Percentiles rank a stretch among this genome's conserved stretches.
These are phyloP conservation scores for Solanum pinnatisectum DNA, from an alignment of 257 asterid species.

Conservation along the genomic window DNA sequence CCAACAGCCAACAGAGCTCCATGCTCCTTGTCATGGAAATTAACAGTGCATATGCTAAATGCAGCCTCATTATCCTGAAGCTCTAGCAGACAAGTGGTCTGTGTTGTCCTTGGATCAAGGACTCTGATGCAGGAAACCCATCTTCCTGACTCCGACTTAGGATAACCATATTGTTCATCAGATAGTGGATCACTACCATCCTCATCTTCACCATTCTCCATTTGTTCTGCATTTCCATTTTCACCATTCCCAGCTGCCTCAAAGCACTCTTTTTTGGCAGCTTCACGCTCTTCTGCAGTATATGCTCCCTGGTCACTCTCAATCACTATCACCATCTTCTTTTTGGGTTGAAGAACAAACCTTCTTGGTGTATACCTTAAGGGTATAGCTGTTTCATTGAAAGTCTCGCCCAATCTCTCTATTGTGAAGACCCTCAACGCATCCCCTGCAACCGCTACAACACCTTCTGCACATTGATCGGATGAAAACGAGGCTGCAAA, in stretches of 20 bases:
- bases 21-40: conserved; percentile 89
- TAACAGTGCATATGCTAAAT: conserved; percentile 90
- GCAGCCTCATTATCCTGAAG: conserved; percentile 99
- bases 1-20: conserved; percentile 97
- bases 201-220: conserved; percentile 84
- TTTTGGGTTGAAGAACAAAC: conserved; percentile 78
- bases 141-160: conserved; percentile 81
- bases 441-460: conserved; percentile 97
- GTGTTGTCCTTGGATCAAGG: conserved; percentile 81
- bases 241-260: conserved; percentile 70
- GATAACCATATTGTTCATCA: conserved; percentile 98
- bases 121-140: conserved; percentile 99
- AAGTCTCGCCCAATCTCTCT: conserved; percentile 95
- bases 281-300: conserved; percentile 97
- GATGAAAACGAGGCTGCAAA: conserved; percentile 97
- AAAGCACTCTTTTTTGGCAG: conserved; percentile 75
- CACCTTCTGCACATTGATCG: conserved; percentile 99
- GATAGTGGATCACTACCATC: conserved; percentile 73
- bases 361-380: conserved; percentile 96
- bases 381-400: conserved; percentile 84
- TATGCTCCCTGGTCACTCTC: conserved; percentile 98
- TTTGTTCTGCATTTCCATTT: conserved; percentile 63
- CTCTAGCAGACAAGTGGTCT: conserved; percentile 87
- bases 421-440: conserved; percentile 92
- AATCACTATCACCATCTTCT: conserved; percentile 70